phyloP scores from a whole-genome alignment of 345 rosid genomes.

The Salix koriyanagi region DNA sequence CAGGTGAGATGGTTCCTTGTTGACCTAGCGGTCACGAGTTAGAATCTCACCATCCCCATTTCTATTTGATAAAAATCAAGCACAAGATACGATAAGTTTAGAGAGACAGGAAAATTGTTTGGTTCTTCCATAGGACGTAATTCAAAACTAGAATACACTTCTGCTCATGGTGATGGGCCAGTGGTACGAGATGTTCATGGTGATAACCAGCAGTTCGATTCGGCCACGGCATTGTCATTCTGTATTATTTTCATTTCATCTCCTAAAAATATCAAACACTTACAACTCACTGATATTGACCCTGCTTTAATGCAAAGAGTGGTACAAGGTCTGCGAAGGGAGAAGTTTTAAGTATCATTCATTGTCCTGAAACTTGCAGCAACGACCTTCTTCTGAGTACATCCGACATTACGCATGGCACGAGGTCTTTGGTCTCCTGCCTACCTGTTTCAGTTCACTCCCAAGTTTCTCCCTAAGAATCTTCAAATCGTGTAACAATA shows the following conservation, averaged over 20 bases:
- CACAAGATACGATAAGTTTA: too few relatives aligned
- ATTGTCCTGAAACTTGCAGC: constrained; percentile 15
- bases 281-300: constrained; percentile 28
- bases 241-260: not conserved
- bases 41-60: too few relatives aligned
- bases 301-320: not conserved
- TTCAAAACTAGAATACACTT: not conserved
- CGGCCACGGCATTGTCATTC: not conserved
- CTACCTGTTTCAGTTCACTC: not conserved
- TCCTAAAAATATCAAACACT: not conserved
- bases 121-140: not conserved
- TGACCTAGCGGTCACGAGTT: too few relatives aligned
- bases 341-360: constrained; percentile 5
- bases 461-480: constrained; percentile 2
- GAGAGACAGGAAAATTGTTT: too few relatives aligned
- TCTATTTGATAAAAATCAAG: too few relatives aligned
- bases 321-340: not conserved
- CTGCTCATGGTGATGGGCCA: too few relatives aligned
- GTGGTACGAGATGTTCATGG: not conserved
- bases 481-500: not conserved
- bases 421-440: constrained; percentile 14
- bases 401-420: constrained; percentile 17
- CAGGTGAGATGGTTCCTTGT: too few relatives aligned
- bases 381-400: constrained; percentile 12
- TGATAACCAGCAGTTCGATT: not conserved